Evolutionary conservation across 2,329 filamentous ascomycete species (phyloP), one percentile per base, ranked within the genome.

Genomic region (Calcarisporium arbuscula): DNA sequence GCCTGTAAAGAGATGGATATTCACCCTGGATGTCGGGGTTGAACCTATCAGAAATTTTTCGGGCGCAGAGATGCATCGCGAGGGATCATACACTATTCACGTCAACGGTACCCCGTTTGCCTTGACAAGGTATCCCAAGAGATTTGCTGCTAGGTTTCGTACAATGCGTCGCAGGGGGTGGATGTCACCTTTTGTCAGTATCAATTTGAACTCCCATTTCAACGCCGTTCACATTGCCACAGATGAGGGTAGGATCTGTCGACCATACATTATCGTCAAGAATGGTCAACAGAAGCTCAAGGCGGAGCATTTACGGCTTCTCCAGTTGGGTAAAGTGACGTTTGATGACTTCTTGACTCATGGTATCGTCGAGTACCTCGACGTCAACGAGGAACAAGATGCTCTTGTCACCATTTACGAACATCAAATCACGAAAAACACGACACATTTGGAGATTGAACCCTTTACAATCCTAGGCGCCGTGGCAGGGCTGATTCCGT

Each of bases 371-470:
- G 94, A 98, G 56, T 98, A 98, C 51, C 74, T 98, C 15, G 92
- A 98, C 52, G 88, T 95, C 48, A 98, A 98, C 60, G 94, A 98
- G 60, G 92, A 98, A 61, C 94, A 98, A 52, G 92, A 98, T 50
- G 84, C 88, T 0, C 82, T 95, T 36, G 94, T 98, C 46, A 85
- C 90, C 5, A 76, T 95, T 14, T 89, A 89, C 50, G 90, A 96
- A 54, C 72, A 80, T 16, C 82, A 94, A 40, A 86, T 96, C 45
- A 82, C 79, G 14, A 75, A 80, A 42, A 79, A 80, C 35, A 94
- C 88, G 1, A 98, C 92, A 0, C 94, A 98, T 62, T 69, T 96
- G 40, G 92, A 98, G 60, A 96, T 98, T 42, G 92, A 98, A 56
- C 94, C 94, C 0, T 98, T 98, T 55, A 98, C 92, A 2, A 82